These are phyloP conservation scores for Spatholobus suberectus DNA, from an alignment of 306 rosid species.

Conservation along the genomic window DNA sequence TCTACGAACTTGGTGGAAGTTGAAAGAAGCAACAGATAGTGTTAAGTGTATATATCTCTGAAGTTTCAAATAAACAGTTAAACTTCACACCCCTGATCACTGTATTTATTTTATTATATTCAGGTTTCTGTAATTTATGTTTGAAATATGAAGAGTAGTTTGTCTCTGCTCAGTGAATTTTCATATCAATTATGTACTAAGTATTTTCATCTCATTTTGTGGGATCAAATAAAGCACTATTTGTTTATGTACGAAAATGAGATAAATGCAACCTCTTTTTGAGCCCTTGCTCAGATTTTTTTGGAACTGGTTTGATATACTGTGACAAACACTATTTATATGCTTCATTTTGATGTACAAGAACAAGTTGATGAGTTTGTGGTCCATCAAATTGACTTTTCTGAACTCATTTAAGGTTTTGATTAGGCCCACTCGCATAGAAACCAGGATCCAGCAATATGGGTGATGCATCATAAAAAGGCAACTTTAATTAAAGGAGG, in stretches of 20 bases:
- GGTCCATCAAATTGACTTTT: neutral
- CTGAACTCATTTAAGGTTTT: neutral
- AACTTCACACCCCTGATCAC: neutral
- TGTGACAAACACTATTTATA: neutral
- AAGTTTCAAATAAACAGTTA: conserved; percentile 43
- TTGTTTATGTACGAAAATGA: neutral
- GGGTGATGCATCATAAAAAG: neutral
- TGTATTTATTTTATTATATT: neutral
- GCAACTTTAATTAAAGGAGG: neutral
- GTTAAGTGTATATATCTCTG: conserved; percentile 14
- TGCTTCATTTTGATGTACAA: conserved; percentile 9
- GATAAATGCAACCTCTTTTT: neutral
- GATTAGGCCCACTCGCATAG: neutral
- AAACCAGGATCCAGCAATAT: neutral
- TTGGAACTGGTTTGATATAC: conserved; percentile 10
- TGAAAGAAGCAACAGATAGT: conserved; percentile 28
- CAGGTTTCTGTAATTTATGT: conserved; percentile 39
- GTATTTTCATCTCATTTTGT: neutral
- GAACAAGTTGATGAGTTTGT: neutral
- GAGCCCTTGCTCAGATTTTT: neutral
- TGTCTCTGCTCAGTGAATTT: conserved; percentile 26
- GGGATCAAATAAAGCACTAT: neutral
- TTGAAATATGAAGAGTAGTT: neutral
- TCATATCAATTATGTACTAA: conserved; percentile 24
- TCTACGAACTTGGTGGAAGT: neutral